Evolutionary conservation across 1,284 basidiomycete genomes (phyloP), one percentile per base, ranked within the genome.

Genomic region (Mycena citricolor): DNA sequence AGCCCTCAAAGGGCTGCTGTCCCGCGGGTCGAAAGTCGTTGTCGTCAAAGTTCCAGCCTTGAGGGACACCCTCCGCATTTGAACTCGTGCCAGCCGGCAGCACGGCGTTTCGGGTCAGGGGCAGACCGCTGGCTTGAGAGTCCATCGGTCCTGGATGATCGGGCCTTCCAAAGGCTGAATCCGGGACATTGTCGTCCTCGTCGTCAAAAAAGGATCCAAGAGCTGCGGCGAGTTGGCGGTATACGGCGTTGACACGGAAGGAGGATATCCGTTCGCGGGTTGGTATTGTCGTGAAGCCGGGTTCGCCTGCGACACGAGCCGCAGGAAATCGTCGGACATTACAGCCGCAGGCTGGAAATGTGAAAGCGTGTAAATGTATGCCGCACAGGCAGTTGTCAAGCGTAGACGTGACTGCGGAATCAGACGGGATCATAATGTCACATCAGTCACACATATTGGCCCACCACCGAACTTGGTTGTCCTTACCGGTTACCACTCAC

Each of bases 161-260:
- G n/a, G 70, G 68, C 38, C 68, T 61, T 41, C 76, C 79, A 65
- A 83, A 84, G 19, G 78, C 78, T 23, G 81, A 81, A 65, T 84
- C 81, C 16, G 79, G 79, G 23, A 70, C 56, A 52, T 79, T 72
- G 50, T 81, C 81, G 54, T 88, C 86, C 51, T 85, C 83, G 59
- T 90, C 86, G 64, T 86, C 83, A 62, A 90, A 89, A 64, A 90
- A 2, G 86, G 86, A 63, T 90, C 86, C 63, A 90, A 69, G 42
- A 74, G 67, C 55, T 75, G 71, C 49, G 70, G 69, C 52, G 67
- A 63, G 55, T 68, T 63, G 57, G 65, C 61, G 49, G 52, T 51
- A 48, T 70, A 70, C 33, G 64, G 63, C 40, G 55, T 57, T 38
- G 57, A 57, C 16, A 65, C 59, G 21, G 68, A 61, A 26, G 81